phyloP scores from a whole-genome alignment of 1,284 basidiomycete species.

The Cryptococcus sp. region DNA sequence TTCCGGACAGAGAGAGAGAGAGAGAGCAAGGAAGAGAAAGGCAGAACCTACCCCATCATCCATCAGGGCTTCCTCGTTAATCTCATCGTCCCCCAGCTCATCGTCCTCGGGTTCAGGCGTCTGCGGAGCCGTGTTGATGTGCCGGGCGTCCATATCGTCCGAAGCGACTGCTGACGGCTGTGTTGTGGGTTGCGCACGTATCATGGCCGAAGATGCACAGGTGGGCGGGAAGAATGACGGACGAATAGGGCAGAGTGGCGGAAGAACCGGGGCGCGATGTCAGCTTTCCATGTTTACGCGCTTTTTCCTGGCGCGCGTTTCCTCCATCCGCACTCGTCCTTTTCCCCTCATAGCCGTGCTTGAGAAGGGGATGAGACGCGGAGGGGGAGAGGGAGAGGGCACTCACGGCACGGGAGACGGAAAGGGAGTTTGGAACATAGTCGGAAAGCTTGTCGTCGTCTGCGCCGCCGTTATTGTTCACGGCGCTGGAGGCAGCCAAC shows the following conservation, averaged over 20 bases:
- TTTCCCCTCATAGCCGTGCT: not conserved
- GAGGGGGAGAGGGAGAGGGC: not conserved
- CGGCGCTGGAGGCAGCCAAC: conserved; percentile 42
- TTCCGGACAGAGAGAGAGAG: too few relatives aligned
- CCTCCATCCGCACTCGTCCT: not conserved
- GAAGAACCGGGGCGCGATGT: not conserved
- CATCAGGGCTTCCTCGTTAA: conserved; percentile 37
- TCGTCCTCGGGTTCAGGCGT: conserved; percentile 34
- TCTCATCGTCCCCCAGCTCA: conserved; percentile 34
- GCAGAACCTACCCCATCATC: conserved; percentile 19
- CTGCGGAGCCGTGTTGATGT: conserved; percentile 41
- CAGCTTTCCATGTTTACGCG: not conserved
- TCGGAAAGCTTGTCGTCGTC: conserved; percentile 50
- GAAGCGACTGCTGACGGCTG: conserved; percentile 42
- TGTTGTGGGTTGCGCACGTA: too few relatives aligned
- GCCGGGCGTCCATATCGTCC: conserved; percentile 28
- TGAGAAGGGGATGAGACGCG: conserved; percentile 27
- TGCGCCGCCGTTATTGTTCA: conserved; percentile 10
- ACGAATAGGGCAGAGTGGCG: not conserved
- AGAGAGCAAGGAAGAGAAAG: not conserved
- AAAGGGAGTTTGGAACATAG: conserved; percentile 44
- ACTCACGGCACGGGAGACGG: conserved; percentile 47
- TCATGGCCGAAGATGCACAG: too few relatives aligned
- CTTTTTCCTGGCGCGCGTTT: not conserved
- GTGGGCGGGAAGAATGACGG: too few relatives aligned